These are phyloP conservation scores for Barbarea vulgaris DNA, from an alignment of 345 rosid genomes.

Conservation along the genomic window DNA sequence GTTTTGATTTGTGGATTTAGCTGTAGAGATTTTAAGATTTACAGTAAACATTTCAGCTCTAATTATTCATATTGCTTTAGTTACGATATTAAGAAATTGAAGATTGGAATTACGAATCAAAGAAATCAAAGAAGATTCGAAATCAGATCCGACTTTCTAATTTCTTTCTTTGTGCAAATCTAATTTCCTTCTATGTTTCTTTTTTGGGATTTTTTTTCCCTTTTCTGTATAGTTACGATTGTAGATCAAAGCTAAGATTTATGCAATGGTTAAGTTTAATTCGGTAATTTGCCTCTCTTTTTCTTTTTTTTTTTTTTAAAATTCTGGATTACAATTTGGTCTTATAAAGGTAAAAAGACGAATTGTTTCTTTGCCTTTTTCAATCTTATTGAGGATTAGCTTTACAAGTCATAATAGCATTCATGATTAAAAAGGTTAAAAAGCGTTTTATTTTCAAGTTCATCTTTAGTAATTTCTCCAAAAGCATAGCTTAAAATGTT, in stretches of 20 bases:
- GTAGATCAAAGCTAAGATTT: constrained; percentile 19
- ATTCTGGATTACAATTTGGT: background rate
- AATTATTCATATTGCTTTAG: background rate
- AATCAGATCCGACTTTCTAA: constrained; percentile 23
- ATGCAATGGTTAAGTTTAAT: background rate
- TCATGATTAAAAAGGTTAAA: constrained; percentile 28
- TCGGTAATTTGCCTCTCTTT: too few species aligned
- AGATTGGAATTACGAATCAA: background rate
- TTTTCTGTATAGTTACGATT: background rate
- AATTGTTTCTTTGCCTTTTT: background rate
- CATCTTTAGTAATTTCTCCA: constrained; percentile 1
- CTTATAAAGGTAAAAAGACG: constrained; percentile 21
- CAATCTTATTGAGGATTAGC: constrained; percentile 6
- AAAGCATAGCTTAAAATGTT: constrained; percentile 4
- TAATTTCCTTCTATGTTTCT: background rate
- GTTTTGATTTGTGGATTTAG: constrained; percentile 3
- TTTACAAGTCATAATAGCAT: constrained; percentile 38
- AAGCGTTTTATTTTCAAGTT: background rate
- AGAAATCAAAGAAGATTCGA: background rate
- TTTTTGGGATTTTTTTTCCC: background rate
- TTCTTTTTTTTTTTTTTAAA: background rate
- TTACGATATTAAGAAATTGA: background rate
- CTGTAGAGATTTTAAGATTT: background rate
- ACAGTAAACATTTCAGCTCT: background rate
- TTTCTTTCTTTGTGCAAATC: background rate